Base-by-base conservation (phyloP, 1,139 yeast species). In the Diutina mesorugosa region DNA sequence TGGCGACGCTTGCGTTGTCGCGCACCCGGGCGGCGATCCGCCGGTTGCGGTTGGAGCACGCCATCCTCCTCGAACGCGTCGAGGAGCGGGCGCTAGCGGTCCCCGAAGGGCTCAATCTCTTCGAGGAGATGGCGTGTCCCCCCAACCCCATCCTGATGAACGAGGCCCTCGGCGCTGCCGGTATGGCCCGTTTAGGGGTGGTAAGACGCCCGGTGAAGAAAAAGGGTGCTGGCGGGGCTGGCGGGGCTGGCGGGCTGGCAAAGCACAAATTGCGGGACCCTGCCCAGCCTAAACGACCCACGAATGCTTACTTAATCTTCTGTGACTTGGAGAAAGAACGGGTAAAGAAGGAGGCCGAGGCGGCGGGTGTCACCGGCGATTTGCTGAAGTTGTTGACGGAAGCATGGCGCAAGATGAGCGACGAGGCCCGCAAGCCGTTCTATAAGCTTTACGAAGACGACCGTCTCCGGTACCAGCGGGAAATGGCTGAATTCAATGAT, bases 251-350 rank as follows among this genome's bases (percentile, higher is more conserved):
- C 21, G 45, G 41, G 3, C 32, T 16, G 32, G 66, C 69, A 59
- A 64, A 61, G 45, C 50, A 58, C 56, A 16, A 60, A 58, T 55
- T 57, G 48, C 79, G 90, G 64, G 96, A 88, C 67, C 96, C 96
- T 3, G 85, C 83, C 62, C 78, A 86, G 64, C 97, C 97, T 16
- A 88, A 88, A 64, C 78, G 95, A 63, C 96, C 97, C 16, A 87
- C 95, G 6, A 90, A 90, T 68, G 96, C 97, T 9, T 90, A 90
- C 65, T 74, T 90, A 60, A 80, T 89, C 57, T 90, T 87, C 66
- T 90, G 97, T 71, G 97, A 90, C 60, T 72, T 81, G 72, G 95
- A 89, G 65, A 87, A 89, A 68, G 96, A 88, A 56, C 76, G 80
- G 57, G 79, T 89, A 55, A 83, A 81, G 61, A 77, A 76, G 57